Percentiles rank a stretch among this genome's conserved stretches.
These are phyloP conservation scores for Pseudozyma thailandica DNA, from an alignment of 1,284 basidiomycete species.

Conservation along the genomic window DNA sequence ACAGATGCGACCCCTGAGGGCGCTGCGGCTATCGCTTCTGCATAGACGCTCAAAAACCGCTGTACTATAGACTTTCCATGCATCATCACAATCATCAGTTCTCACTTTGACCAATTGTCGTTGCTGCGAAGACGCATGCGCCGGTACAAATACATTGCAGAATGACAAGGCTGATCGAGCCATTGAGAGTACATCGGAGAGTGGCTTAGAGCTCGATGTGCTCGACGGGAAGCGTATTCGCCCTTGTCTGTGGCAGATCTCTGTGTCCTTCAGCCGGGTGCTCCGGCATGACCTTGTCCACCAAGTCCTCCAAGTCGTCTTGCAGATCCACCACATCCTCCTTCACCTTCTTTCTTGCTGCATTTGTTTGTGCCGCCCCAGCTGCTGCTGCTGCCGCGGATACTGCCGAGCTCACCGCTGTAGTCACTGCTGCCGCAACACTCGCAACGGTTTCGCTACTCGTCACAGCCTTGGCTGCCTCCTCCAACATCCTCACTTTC, in stretches of 20 bases:
- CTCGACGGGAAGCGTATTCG: conserved; percentile 33
- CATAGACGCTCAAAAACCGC: not conserved
- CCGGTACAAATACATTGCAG: too few relatives aligned
- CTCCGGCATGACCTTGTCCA: conserved; percentile 22
- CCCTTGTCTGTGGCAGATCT: conserved; percentile 9
- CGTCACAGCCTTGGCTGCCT: conserved; percentile 7
- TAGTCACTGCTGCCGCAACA: conserved; percentile 11
- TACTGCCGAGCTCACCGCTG: conserved; percentile 20
- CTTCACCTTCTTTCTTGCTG: conserved; percentile 8
- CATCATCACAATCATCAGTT: too few relatives aligned
- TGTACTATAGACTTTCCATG: not conserved
- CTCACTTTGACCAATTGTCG: too few relatives aligned
- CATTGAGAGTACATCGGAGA: too few relatives aligned
- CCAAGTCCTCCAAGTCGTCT: conserved; percentile 28
- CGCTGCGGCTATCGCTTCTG: conserved; percentile 1
- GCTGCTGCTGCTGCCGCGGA: conserved; percentile 13
- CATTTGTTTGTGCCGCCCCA: conserved; percentile 19
- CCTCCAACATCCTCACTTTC: conserved; percentile 25
- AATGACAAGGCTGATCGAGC: too few relatives aligned
- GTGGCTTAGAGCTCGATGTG: conserved; percentile 30
- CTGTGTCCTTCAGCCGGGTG: conserved; percentile 4
- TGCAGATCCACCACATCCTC: conserved; percentile 29
- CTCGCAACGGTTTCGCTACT: conserved; percentile 5
- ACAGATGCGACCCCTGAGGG: not conserved
- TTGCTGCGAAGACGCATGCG: too few relatives aligned